These are phyloP conservation scores for Lasiodiplodia sp. DNA, from an alignment of 2,329 filamentous ascomycete genomes.

Conservation along the genomic window DNA sequence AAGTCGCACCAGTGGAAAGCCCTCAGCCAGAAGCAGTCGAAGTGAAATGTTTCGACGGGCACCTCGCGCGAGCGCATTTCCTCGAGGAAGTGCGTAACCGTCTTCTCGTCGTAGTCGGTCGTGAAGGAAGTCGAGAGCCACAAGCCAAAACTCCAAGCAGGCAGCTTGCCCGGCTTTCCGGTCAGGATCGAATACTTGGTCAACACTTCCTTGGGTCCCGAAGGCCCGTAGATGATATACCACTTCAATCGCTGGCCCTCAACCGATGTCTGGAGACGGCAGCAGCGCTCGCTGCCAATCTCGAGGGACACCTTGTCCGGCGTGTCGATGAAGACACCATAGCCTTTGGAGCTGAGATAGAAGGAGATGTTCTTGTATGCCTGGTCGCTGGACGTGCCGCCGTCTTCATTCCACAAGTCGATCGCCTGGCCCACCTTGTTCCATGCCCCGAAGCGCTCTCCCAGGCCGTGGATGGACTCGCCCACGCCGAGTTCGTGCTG, in stretches of 20 bases:
- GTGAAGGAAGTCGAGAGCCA: slow-evolving; percentile 82
- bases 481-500: slow-evolving; percentile 57
- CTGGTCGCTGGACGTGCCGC: slow-evolving; percentile 72
- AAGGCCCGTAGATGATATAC: slow-evolving; percentile 75
- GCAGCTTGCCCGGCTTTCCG: slow-evolving; percentile 69
- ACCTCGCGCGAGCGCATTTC: slow-evolving; percentile 72
- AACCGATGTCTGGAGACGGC: slow-evolving; percentile 72
- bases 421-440: slow-evolving; percentile 78
- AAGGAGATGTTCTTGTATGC: slow-evolving; percentile 77
- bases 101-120: slow-evolving; percentile 74
- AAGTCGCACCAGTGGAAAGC: slow-evolving; percentile 80
- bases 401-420: slow-evolving; percentile 68
- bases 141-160: slow-evolving; percentile 77
- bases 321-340: slow-evolving; percentile 78
- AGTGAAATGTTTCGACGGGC: slow-evolving; percentile 76
- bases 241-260: slow-evolving; percentile 75
- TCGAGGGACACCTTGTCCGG: slow-evolving; percentile 74
- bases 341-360: slow-evolving; percentile 75
- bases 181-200: slow-evolving; percentile 72
- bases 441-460: slow-evolving; percentile 78
- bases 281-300: slow-evolving; percentile 76
- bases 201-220: slow-evolving; percentile 72
- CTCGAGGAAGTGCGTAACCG: slow-evolving; percentile 71
- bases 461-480: slow-evolving; percentile 76
- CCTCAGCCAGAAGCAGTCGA: slow-evolving; percentile 80